Evolutionary conservation across 768 basidiomycete species (phyloP), one percentile per base, ranked within the genome.

Genomic region (Calocybe indica): DNA sequence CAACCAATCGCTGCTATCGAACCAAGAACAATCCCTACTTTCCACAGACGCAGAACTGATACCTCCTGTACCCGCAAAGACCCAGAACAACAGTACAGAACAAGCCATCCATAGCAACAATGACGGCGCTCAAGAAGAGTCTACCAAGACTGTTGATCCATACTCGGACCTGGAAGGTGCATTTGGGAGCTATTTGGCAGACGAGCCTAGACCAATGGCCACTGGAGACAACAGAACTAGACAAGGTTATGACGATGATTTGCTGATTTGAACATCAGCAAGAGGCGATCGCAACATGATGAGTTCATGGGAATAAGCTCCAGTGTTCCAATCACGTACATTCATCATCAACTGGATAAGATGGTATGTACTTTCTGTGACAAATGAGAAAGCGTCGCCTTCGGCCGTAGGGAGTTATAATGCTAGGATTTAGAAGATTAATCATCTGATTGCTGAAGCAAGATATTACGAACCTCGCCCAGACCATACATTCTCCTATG

Each of bases 401-500:
- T 80, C 5, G 85, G 87, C 30, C 86, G 73, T 45, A 93, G 62
- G 5, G 91, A 92, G 62, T 93, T 93, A 60, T 93, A 93, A 62
- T 93, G 91, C 91, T 93, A 60, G 40, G 40, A 32, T 22, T 22
- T 32, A 32, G 22, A 14, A 30, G 43, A 54, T 48, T 40, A 53
- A 55, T 38, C 39, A 36, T 7, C 32, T 7, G 15, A 8, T n/a
- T 37, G 22, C 28, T 7, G 30, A 34, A 50, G 13, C 40, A 40
- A 34, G 35, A 30, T 38, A 28, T 28, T 22, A 68, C 86, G 55
- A 45, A 92, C 93, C 81, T 97, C 95, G 55, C 95, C 95, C 5
- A 97, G 76, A 2, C 94, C 95, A 67, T 95, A 98, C 83, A 95
- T 86, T 54, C 83, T 78, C 47, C 90, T 76, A 60, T 98, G 95